phyloP scores from a whole-genome alignment of 139 green algal genomes.

The Micromonas pusilla region DNA sequence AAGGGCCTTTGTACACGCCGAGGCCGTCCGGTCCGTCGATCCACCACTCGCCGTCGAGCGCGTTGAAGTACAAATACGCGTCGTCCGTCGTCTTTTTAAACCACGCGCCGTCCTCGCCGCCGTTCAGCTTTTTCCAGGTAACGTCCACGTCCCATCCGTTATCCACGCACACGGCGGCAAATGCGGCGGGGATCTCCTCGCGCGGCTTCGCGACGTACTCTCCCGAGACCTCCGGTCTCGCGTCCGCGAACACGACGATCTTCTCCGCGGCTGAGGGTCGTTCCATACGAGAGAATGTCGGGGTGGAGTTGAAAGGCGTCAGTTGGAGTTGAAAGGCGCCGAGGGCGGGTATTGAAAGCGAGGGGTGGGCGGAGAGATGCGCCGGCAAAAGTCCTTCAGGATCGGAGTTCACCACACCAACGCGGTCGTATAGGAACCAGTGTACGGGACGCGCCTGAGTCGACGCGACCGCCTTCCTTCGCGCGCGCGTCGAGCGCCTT shows the following conservation, averaged over 20 bases:
- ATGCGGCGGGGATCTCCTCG: not conserved
- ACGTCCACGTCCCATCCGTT: not conserved
- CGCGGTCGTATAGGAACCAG: no score
- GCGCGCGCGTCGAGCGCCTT: not conserved
- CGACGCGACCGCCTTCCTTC: not conserved
- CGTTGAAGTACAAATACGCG: not conserved
- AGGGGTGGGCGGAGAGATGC: no score
- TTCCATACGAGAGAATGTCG: no score
- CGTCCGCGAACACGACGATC: not conserved
- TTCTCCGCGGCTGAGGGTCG: no score
- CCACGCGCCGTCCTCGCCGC: not conserved
- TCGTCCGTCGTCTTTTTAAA: not conserved
- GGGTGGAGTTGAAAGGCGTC: no score
- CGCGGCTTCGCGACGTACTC: not conserved
- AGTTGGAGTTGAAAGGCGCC: no score
- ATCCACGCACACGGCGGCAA: not conserved
- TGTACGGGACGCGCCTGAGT: no score
- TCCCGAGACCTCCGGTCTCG: not conserved
- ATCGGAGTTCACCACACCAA: no score
- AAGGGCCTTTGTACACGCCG: not conserved
- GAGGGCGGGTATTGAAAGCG: no score
- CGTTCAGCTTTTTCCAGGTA: not conserved
- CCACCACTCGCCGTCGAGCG: not conserved
- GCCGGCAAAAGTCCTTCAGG: no score
- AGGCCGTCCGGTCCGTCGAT: not conserved